Percentiles rank a stretch among this genome's conserved stretches.
These are phyloP conservation scores for Fusarium chaquense DNA, from an alignment of 2,329 filamentous ascomycete genomes.

Conservation along the genomic window DNA sequence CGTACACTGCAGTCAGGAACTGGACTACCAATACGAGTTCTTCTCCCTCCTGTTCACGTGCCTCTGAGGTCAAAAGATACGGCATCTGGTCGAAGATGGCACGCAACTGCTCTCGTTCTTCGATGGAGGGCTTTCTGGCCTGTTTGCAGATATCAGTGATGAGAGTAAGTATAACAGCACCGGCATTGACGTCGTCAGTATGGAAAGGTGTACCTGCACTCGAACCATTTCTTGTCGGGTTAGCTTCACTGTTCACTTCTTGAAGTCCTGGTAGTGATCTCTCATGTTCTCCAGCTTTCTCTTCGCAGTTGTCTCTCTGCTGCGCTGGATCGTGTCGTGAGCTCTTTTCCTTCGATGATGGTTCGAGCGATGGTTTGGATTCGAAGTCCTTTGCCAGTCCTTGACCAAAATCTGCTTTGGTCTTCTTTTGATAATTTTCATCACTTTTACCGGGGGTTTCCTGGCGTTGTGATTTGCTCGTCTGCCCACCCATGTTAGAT, in stretches of 20 bases:
- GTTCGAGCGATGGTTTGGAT: not conserved
- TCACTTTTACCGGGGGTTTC: not conserved
- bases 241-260: not conserved
- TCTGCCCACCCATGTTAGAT: slow-evolving; percentile 20
- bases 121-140: not conserved
- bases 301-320: not conserved
- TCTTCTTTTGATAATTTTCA: not conserved
- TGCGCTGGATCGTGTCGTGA: not conserved
- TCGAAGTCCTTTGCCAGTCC: not conserved
- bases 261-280: not conserved
- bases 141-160: slow-evolving; percentile 12
- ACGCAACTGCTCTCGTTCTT: slow-evolving; percentile 1
- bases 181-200: slow-evolving; percentile 11
- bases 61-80: slow-evolving; percentile 19
- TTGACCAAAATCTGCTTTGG: not conserved
- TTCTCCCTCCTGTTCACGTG: not conserved
- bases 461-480: not conserved
- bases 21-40: not conserved
- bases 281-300: slow-evolving; percentile 3
- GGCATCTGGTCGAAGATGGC: slow-evolving; percentile 19
- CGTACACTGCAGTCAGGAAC: slow-evolving; percentile 21
- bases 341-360: not conserved
- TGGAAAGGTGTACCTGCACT: not conserved
- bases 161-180: slow-evolving; percentile 2
- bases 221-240: not conserved